Evolutionary conservation across 805 yeast species (phyloP).

Genomic region (Deakozyma indianensis): DNA sequence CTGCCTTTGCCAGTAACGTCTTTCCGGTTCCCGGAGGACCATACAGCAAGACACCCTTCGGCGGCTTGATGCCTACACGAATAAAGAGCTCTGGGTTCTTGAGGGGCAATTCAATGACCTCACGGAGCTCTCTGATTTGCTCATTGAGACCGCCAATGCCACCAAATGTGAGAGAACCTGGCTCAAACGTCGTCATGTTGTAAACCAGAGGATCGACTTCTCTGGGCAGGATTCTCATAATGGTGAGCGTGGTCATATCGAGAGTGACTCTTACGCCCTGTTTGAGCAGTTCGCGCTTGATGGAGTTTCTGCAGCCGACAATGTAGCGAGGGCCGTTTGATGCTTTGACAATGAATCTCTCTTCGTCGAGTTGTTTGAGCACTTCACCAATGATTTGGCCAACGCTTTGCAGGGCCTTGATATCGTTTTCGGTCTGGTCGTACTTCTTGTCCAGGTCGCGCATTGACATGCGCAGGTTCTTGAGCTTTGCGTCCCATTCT

Average conservation of each 20-base stretch:
- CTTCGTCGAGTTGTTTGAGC: slow-evolving; percentile 86
- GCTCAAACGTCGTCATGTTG: slow-evolving; percentile 95
- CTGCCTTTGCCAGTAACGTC: slow-evolving; percentile 91
- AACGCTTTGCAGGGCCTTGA: slow-evolving; percentile 90
- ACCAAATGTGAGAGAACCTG: slow-evolving; percentile 90
- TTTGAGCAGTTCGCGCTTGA: slow-evolving; percentile 65
- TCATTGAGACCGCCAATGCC: slow-evolving; percentile 95
- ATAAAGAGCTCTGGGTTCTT: slow-evolving; percentile 93
- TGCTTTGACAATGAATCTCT: slow-evolving; percentile 87
- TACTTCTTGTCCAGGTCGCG: slow-evolving; percentile 71
- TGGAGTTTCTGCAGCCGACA: slow-evolving; percentile 91
- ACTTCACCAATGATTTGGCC: slow-evolving; percentile 98
- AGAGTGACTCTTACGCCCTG: slow-evolving; percentile 94
- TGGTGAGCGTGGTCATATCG: slow-evolving; percentile 94
- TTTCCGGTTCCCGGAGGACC: slow-evolving; percentile 99
- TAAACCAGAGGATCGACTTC: slow-evolving; percentile 97
- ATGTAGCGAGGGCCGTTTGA: slow-evolving; percentile 95
- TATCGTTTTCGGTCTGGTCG: slow-evolving; percentile 91
- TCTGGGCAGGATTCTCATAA: slow-evolving; percentile 92
- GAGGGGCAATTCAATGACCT: slow-evolving; percentile 91
- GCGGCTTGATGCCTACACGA: slow-evolving; percentile 97
- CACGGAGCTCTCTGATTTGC: slow-evolving; percentile 91
- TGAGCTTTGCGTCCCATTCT: slow-evolving; percentile 84
- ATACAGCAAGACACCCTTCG: slow-evolving; percentile 89
- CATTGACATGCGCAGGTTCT: slow-evolving; percentile 68